These are phyloP conservation scores for Pseudogymnoascus sp. DNA, from an alignment of 2,329 filamentous ascomycete species.

Conservation along the genomic window DNA sequence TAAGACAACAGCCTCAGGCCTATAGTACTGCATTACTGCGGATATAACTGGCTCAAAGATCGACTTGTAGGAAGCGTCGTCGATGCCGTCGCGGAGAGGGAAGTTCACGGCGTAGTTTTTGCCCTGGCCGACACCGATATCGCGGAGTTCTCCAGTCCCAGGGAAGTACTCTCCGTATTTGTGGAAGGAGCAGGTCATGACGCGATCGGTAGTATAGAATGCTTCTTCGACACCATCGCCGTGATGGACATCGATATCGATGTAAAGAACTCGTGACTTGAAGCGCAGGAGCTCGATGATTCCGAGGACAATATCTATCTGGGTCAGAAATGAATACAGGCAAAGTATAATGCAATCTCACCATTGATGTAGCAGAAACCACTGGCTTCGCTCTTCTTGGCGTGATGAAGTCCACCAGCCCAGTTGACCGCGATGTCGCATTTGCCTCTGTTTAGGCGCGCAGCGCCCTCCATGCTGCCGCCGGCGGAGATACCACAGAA, in stretches of 20 bases:
- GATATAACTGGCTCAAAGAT: slow-evolving; percentile 89
- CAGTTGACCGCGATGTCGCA: slow-evolving; percentile 97
- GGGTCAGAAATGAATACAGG: slow-evolving; percentile 33
- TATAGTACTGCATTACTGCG: slow-evolving; percentile 78
- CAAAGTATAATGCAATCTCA: slow-evolving; percentile 35
- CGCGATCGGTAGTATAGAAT: slow-evolving; percentile 85
- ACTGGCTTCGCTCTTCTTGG: slow-evolving; percentile 91
- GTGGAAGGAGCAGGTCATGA: slow-evolving; percentile 90
- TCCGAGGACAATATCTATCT: slow-evolving; percentile 85
- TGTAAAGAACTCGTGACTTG: slow-evolving; percentile 92
- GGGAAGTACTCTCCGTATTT: slow-evolving; percentile 97
- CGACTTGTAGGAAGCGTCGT: slow-evolving; percentile 78
- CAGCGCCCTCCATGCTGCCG: slow-evolving; percentile 86
- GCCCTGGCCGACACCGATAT: slow-evolving; percentile 78
- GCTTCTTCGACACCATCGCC: slow-evolving; percentile 90
- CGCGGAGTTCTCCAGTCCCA: slow-evolving; percentile 77
- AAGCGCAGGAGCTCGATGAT: slow-evolving; percentile 86
- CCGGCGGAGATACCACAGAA: slow-evolving; percentile 94
- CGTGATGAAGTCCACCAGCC: slow-evolving; percentile 94
- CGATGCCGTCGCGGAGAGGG: slow-evolving; percentile 83
- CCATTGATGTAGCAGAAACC: slow-evolving; percentile 99
- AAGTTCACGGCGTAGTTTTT: slow-evolving; percentile 90
- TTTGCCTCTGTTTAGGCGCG: slow-evolving; percentile 79
- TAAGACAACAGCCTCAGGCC: slow-evolving; percentile 83
- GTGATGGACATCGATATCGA: slow-evolving; percentile 92